phyloP scores from a whole-genome alignment of 1,284 basidiomycete species.

The Cryptococcus floricola region DNA sequence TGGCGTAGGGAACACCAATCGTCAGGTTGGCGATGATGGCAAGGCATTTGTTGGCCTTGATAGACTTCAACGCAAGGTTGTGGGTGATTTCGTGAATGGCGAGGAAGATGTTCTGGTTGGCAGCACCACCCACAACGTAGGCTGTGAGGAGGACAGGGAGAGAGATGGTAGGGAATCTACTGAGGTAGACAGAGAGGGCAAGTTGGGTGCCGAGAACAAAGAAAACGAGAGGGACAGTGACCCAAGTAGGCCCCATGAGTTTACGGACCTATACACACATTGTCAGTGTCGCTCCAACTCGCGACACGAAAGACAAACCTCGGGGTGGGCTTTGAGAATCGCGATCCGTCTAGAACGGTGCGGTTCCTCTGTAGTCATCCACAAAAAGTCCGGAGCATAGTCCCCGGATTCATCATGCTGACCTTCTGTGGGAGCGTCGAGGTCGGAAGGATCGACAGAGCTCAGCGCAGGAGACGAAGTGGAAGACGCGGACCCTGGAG shows the following conservation, averaged over 20 bases:
- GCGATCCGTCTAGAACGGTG: conserved; percentile 81
- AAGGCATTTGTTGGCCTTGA: conserved; percentile 77
- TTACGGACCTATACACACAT: conserved; percentile 64
- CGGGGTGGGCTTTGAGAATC: conserved; percentile 91
- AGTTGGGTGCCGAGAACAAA: conserved; percentile 77
- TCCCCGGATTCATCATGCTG: neutral
- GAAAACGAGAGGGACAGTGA: conserved; percentile 83
- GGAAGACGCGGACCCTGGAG: conserved; percentile 1
- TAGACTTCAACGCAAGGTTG: conserved; percentile 85
- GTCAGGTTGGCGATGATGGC: conserved; percentile 89
- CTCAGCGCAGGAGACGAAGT: conserved; percentile 12
- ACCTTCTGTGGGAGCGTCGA: neutral
- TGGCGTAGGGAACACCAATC: conserved; percentile 91
- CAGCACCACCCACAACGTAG: conserved; percentile 86
- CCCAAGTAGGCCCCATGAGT: conserved; percentile 89
- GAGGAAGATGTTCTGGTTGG: conserved; percentile 95
- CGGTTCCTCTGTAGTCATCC: conserved; percentile 97
- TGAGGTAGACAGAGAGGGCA: conserved; percentile 61
- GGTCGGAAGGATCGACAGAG: conserved; percentile 12
- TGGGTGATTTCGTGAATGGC: conserved; percentile 99
- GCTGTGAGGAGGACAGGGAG: conserved; percentile 70
- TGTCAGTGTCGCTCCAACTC: conserved; percentile 4
- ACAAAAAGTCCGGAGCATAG: conserved; percentile 66
- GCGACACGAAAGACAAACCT: conserved; percentile 56
- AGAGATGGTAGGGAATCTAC: conserved; percentile 64